phyloP scores from a whole-genome alignment of 2,329 filamentous ascomycete genomes.

The Cryoendolithus antarcticus region DNA sequence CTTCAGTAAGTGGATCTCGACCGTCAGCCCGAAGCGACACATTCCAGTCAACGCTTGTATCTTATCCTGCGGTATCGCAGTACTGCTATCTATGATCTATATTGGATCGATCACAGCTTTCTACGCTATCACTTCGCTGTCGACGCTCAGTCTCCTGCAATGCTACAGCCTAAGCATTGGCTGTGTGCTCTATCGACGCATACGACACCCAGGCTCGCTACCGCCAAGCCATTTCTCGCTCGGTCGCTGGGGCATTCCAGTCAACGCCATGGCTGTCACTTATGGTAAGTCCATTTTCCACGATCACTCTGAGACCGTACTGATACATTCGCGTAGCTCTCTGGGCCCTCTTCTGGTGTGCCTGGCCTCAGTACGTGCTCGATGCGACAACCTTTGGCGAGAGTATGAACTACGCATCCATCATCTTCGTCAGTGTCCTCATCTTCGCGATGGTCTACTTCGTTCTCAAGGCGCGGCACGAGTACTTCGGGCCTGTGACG shows the following conservation, averaged over 20 bases:
- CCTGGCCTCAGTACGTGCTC: constrained; percentile 23
- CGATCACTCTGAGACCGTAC: not conserved
- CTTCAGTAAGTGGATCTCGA: constrained; percentile 22
- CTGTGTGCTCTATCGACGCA: constrained; percentile 14
- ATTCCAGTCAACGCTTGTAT: constrained; percentile 11
- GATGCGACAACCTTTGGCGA: constrained; percentile 15
- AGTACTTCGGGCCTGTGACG: constrained; percentile 17
- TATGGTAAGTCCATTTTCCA: constrained; percentile 19
- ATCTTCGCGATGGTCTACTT: constrained; percentile 19
- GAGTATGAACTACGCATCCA: constrained; percentile 25
- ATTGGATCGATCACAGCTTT: constrained; percentile 28
- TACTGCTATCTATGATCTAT: constrained; percentile 23
- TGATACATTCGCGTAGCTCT: too few species aligned
- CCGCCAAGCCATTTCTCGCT: constrained; percentile 27
- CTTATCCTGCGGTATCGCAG: constrained; percentile 41
- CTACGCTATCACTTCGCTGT: constrained; percentile 29
- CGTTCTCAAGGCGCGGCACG: constrained; percentile 19
- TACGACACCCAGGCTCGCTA: constrained; percentile 11
- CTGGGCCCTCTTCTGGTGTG: constrained; percentile 28
- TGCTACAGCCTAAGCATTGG: constrained; percentile 14
- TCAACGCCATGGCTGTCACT: constrained; percentile 26
- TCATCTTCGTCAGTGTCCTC: constrained; percentile 15
- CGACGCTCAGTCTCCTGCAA: constrained; percentile 8
- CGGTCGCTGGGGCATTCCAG: constrained; percentile 24
- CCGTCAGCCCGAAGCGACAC: constrained; percentile 7